Evolutionary conservation across 2,329 filamentous ascomycete genomes (phyloP), one percentile per base, ranked within the genome.

Genomic region (Ilyonectria mors-panacis): DNA sequence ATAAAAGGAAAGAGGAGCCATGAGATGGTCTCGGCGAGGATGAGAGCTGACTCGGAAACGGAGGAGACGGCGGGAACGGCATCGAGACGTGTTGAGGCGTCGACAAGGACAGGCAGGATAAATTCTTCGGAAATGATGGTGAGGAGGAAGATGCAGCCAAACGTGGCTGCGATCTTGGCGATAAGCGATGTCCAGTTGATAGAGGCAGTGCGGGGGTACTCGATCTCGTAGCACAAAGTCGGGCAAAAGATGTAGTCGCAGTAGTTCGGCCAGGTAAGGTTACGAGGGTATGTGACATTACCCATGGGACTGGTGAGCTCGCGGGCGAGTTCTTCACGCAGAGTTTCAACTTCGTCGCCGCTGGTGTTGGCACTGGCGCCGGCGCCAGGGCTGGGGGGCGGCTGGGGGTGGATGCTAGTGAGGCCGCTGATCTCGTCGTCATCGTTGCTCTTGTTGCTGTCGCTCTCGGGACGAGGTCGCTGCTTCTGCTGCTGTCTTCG

Each of bases 1-100:
- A 98, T 98, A 81, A 98, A 99, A 3, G 96, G 96, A 81, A 98
- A 98, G 23, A 99, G 88, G 19, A 99, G 89, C 85, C 93, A 91
- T 64, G 93, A 95, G 77, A 97, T 95, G 15, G 93, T 94, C 85
- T 98, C 96, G 30, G 93, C 90, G 26, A 99, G 87, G 71, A 98
- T 91, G 66, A 99, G 88, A 3, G 90, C 85, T 63, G 89, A 89
- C 69, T 98, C 96, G 2, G 87, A 82, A 30, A 85, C 78, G 45
- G 85, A 79, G 3, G 81, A 76, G 1, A 77, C 70, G n/a, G 75
- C 62, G 9, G 78, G 72, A 3, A 82, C 78, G 6, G 78, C 72
- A 10, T 87, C 84, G 58, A 92, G 85, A 7, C 87, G 85, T 10
- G 73, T 64, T 0, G 83, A 85, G 17, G 94, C 93, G 68, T 95